Base-by-base conservation (phyloP, 176 grass and related monocot genomes). In the Triticum dicoccoides region DNA sequence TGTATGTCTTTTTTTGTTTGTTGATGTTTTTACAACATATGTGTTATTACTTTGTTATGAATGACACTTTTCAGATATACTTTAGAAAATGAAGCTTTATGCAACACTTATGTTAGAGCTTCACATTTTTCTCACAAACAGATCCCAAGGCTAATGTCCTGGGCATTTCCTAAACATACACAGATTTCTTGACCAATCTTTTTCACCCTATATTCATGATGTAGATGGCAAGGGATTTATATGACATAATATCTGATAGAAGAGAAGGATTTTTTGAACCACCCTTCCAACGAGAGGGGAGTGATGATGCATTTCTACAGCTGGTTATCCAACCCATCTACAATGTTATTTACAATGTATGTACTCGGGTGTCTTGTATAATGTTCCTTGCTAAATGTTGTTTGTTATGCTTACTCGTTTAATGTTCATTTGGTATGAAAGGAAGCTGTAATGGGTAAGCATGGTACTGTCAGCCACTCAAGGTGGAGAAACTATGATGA, bases 401-500 rank as follows among this genome's bases (percentile, higher is more conserved):
- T 69, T 25, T 81, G 18, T 12, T 44, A 15, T 67, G 35, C 71
- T 79, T 82, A 32, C 71, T 77, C 33, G 0, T 86, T 45, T 39
- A 63, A 23, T 95, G 79, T 80, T 85, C 6, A 69, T 77, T 91
- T 88, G 56, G 86, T 90, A 42, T 65, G 62, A 89, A 89, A 98
- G 97, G 97, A 98, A 94, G 85, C 91, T 86, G 58, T 9, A 74
- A 88, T 68, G 79, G 85, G 85, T 65, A 96, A 92, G 89, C 6
- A 3, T 45, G 89, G 92, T 93, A 95, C 88, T 25, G 77, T 42
- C 41, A 98, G 97, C 82, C 97, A 98, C 90, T 98, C 97, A 73
- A 87, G 68, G 76, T 98, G 97, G 97, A 94, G 97, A 92, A 98
- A 98, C 69, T 98, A 98, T 83, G 97, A 98, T 70, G 97, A 98